Evolutionary conservation across 140 eudicot genomes (phyloP).

Genomic region (Anethum foeniculum): DNA sequence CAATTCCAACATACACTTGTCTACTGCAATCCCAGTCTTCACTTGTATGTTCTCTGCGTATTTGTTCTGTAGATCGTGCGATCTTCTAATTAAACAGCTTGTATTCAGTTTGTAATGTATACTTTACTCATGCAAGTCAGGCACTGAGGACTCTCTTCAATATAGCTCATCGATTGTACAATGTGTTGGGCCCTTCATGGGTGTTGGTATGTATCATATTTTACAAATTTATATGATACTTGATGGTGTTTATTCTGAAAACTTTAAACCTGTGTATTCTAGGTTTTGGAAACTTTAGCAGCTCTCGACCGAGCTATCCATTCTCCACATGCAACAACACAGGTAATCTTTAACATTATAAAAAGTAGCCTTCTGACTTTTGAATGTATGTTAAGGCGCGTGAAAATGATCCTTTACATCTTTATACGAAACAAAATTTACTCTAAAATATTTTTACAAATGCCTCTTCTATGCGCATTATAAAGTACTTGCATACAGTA

Average conservation of each 20-base stretch:
- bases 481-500: background rate
- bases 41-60: background rate
- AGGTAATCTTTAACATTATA: slow-evolving; percentile 38
- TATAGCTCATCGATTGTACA: slow-evolving; percentile 86
- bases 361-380: background rate
- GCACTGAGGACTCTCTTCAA: slow-evolving; percentile 99
- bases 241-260: background rate
- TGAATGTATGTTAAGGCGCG: background rate
- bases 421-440: background rate
- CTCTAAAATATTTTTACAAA: background rate
- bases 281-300: slow-evolving; percentile 96
- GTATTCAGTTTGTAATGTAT: slow-evolving; percentile 13
- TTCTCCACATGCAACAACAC: slow-evolving; percentile 99
- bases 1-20: background rate
- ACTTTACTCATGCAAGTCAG: slow-evolving; percentile 37
- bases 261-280: slow-evolving; percentile 1
- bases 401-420: background rate
- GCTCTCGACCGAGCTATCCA: slow-evolving; percentile 92
- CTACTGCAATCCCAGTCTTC: background rate
- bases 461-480: background rate
- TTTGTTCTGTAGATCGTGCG: background rate
- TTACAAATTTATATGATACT: background rate
- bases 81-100: slow-evolving; percentile 9
- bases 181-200: slow-evolving; percentile 96
- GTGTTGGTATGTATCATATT: slow-evolving; percentile 61